These are phyloP conservation scores for Colletotrichum tropicale DNA, from an alignment of 2,329 filamentous ascomycete genomes.

Conservation along the genomic window DNA sequence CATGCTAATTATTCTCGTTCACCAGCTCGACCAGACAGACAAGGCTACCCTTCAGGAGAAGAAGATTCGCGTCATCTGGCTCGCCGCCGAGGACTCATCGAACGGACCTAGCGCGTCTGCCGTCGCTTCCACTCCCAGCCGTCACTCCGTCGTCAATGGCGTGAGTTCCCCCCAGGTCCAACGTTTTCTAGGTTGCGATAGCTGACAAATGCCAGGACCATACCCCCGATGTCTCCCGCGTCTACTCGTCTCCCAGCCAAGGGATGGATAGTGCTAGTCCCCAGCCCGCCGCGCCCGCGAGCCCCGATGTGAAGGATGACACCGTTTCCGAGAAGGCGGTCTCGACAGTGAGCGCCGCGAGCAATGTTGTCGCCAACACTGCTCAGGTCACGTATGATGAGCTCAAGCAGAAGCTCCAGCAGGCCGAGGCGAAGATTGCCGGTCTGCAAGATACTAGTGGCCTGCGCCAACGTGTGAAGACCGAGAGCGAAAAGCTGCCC, in stretches of 20 bases:
- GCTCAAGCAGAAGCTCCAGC: conserved; percentile 73
- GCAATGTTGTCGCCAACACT: conserved; percentile 51
- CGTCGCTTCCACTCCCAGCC: conserved; percentile 43
- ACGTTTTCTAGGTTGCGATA: background rate
- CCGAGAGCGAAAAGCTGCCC: conserved; percentile 55
- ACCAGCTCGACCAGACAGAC: conserved; percentile 78
- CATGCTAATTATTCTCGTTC: conserved; percentile 5
- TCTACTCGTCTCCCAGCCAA: conserved; percentile 49
- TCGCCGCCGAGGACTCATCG: conserved; percentile 61
- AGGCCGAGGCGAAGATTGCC: conserved; percentile 76
- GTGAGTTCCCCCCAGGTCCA: background rate
- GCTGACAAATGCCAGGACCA: conserved; percentile 34
- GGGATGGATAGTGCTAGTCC: conserved; percentile 30
- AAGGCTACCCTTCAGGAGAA: conserved; percentile 86
- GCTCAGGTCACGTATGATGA: conserved; percentile 57
- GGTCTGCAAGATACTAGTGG: conserved; percentile 73
- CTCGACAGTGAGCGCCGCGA: conserved; percentile 42
- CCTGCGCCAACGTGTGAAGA: conserved; percentile 73
- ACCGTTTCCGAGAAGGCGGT: conserved; percentile 30
- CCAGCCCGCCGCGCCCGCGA: conserved; percentile 29
- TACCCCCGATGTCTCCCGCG: conserved; percentile 49
- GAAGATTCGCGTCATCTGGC: conserved; percentile 93
- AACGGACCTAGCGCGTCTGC: conserved; percentile 24
- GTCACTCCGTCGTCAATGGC: conserved; percentile 41
- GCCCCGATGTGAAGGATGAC: conserved; percentile 35